Evolutionary conservation across 164 flowering plant species (phyloP).

Genomic region (Echeveria elegans): DNA sequence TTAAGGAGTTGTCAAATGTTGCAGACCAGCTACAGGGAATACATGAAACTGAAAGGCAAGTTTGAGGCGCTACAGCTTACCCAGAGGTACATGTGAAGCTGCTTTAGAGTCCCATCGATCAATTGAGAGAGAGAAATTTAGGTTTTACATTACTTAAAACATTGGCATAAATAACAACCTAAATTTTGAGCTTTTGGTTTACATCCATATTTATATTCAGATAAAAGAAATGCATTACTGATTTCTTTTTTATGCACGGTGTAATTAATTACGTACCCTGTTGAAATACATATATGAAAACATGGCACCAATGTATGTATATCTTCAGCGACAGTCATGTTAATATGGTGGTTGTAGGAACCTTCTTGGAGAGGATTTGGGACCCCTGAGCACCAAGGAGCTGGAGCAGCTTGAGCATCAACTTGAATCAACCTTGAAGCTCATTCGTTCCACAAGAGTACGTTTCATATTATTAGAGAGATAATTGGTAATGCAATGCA

Average conservation of each 20-base stretch:
- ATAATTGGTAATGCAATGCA: neutral
- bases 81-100: no score
- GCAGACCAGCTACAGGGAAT: constrained; percentile 57
- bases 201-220: neutral
- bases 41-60: constrained; percentile 43
- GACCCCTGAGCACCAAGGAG: constrained; percentile 48
- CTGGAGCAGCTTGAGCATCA: constrained; percentile 58
- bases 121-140: neutral
- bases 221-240: no score
- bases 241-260: no score
- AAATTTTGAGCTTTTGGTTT: neutral
- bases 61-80: constrained; percentile 46
- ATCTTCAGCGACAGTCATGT: no score
- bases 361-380: constrained; percentile 61
- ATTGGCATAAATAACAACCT: neutral
- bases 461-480: neutral
- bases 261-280: no score
- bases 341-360: constrained; percentile 22
- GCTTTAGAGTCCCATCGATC: neutral
- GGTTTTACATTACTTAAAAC: neutral
- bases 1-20: constrained; percentile 1
- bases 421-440: constrained; percentile 51
- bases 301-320: no score
- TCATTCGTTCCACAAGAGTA: constrained; percentile 52
- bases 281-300: no score